Percentiles rank a stretch among this genome's conserved stretches.
These are phyloP conservation scores for Ichthyophthirius multifiliis DNA, from an alignment of 169 alveolate species.

Conservation along the genomic window DNA sequence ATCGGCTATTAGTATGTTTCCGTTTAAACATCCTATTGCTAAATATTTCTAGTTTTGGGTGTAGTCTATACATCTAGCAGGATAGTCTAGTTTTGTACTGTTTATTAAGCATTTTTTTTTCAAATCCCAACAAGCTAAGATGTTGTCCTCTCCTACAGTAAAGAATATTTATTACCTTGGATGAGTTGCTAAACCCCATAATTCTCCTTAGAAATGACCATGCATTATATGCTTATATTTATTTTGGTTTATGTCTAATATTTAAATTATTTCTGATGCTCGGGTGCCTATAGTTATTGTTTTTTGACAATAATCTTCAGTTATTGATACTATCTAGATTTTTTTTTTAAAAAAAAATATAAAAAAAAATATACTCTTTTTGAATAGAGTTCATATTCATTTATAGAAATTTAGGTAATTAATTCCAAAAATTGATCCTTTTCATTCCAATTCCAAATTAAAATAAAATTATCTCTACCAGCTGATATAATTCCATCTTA, in stretches of 20 bases:
- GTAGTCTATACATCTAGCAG: constrained; percentile 61
- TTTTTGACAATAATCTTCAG: constrained; percentile 47
- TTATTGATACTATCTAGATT: constrained; percentile 53
- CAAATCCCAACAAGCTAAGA: constrained; percentile 76
- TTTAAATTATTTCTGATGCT: constrained; percentile 81
- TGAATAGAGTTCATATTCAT: constrained; percentile 10
- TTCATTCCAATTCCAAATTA: constrained; percentile 51
- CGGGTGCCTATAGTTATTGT: constrained; percentile 76
- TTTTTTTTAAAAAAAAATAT: constrained; percentile 38
- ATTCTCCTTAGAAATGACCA: constrained; percentile 77
- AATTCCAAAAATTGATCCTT: constrained; percentile 5
- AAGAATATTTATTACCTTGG: constrained; percentile 66
- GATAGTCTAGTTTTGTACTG: constrained; percentile 61
- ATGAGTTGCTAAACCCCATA: constrained; percentile 82
- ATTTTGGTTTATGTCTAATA: constrained; percentile 5
- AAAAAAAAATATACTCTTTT: constrained; percentile 29
- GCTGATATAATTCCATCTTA: constrained; percentile 81
- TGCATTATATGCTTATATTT: constrained; percentile 39
- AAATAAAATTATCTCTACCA: constrained; percentile 70
- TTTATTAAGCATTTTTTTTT: constrained; percentile 38
- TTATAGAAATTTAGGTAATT: constrained; percentile 31
- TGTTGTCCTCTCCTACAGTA: constrained; percentile 83
- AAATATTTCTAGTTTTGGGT: constrained; percentile 61
- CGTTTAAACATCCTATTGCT: constrained; percentile 80
- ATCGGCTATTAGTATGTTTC: constrained; percentile 69